Conservation (phyloP, 306 rosid genomes). For the Benincasa hispida region DNA sequence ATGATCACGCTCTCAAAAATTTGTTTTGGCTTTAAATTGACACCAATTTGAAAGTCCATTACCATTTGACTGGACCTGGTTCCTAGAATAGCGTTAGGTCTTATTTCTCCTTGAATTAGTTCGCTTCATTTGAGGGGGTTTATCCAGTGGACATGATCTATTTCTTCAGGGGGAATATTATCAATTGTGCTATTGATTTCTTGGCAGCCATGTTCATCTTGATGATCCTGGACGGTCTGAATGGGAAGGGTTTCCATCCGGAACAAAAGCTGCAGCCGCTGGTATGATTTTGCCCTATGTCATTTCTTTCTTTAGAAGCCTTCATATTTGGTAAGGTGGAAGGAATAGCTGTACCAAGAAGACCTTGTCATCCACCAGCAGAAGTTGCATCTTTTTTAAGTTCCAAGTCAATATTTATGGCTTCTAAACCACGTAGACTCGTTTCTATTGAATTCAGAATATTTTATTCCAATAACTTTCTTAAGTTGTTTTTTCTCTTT, state of each 20-base stretch:
- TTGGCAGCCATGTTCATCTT: constrained; percentile 77
- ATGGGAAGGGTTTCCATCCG: constrained; percentile 92
- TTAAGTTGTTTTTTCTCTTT: background rate
- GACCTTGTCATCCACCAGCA: background rate
- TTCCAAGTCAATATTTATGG: background rate
- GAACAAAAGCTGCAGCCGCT: constrained; percentile 95
- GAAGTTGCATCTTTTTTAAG: background rate
- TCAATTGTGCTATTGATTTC: background rate
- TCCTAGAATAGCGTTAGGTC: background rate
- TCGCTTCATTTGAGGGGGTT: background rate
- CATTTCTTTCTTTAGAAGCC: background rate
- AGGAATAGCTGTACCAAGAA: background rate
- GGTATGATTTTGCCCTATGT: constrained; percentile 26
- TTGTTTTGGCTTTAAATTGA: background rate
- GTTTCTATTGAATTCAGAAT: background rate
- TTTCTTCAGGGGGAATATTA: background rate
- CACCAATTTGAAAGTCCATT: background rate
- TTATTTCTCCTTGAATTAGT: background rate
- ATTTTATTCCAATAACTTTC: background rate
- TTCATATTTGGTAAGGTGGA: background rate
- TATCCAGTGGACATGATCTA: background rate
- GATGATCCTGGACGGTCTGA: constrained; percentile 90
- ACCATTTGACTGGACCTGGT: background rate
- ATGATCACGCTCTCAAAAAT: background rate
- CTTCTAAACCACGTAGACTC: background rate